A percentile compares a stretch with the other conserved stretches of the same genome.
Evolutionary conservation across 176 grass and related monocot species (phyloP).

Genomic region (Rhynchospora breviuscula): DNA sequence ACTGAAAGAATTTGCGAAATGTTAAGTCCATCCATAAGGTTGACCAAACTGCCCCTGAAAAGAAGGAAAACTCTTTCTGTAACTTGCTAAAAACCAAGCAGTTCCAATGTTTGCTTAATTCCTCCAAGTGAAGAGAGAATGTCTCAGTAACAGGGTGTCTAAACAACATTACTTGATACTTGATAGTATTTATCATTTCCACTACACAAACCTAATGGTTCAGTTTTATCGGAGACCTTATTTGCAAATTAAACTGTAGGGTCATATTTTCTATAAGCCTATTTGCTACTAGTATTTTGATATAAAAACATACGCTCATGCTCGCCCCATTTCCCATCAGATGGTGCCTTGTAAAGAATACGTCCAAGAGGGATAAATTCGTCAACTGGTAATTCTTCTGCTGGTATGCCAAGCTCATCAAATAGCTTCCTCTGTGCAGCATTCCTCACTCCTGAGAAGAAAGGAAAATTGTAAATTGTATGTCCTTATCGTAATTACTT

Average conservation of each 20-base stretch:
- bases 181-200: background rate
- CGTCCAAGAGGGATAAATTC: conserved; percentile 72
- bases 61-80: background rate
- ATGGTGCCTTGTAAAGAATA: conserved; percentile 90
- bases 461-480: background rate
- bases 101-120: background rate
- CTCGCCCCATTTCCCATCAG: conserved; percentile 94
- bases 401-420: conserved; percentile 79
- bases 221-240: background rate
- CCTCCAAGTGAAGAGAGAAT: background rate
- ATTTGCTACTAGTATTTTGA: background rate
- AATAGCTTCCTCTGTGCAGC: conserved; percentile 78
- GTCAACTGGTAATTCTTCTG: conserved; percentile 65
- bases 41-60: background rate
- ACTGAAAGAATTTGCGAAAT: background rate
- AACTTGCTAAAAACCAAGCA: background rate
- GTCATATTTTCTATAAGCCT: background rate
- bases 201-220: background rate
- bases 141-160: background rate
- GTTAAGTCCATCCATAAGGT: background rate
- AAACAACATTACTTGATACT: too few relatives aligned
- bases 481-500: background rate
- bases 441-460: conserved; percentile 68
- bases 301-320: conserved; percentile 53
- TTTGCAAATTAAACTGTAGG: background rate